Evolutionary conservation across 176 grass and related monocot genomes (phyloP).

Genomic region (Aegilops umbellulata): DNA sequence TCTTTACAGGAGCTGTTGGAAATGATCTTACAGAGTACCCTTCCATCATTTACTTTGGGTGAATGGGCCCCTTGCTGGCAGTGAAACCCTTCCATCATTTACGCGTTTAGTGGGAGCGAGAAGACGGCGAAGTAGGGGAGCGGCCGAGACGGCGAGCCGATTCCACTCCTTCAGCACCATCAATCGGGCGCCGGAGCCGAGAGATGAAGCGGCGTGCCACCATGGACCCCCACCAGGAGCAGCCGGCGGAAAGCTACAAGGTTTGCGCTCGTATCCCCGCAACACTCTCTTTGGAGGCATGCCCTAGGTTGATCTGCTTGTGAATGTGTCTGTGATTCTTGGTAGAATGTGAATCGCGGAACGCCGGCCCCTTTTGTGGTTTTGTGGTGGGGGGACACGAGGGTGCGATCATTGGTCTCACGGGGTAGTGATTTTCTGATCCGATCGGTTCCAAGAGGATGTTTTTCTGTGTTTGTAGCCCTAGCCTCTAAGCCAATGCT

Average conservation of each 20-base stretch:
- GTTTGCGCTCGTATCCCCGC: slow-evolving; percentile 12
- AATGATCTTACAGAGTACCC: no score
- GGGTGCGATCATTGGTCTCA: background rate
- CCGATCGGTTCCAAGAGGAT: background rate
- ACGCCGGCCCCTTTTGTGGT: background rate
- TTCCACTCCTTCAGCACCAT: background rate
- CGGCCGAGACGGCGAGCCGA: background rate
- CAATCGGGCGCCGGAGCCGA: background rate
- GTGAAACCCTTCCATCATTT: no score
- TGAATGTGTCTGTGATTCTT: background rate
- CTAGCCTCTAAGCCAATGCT: background rate
- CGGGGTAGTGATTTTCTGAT: background rate
- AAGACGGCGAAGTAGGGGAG: background rate
- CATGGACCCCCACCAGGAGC: slow-evolving; percentile 16
- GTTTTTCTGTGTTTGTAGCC: background rate
- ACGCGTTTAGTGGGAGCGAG: background rate
- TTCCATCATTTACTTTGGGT: no score
- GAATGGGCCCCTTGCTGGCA: no score
- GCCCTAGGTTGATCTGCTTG: background rate
- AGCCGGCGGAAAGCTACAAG: slow-evolving; percentile 1
- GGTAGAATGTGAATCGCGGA: background rate
- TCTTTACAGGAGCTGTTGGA: no score
- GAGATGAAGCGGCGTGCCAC: slow-evolving; percentile 2
- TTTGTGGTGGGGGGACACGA: background rate
- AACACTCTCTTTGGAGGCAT: background rate